Evolutionary conservation across 73 alveolate genomes (phyloP), one percentile per base, ranked within the genome.

Genomic region (Strombidium stylifer): DNA sequence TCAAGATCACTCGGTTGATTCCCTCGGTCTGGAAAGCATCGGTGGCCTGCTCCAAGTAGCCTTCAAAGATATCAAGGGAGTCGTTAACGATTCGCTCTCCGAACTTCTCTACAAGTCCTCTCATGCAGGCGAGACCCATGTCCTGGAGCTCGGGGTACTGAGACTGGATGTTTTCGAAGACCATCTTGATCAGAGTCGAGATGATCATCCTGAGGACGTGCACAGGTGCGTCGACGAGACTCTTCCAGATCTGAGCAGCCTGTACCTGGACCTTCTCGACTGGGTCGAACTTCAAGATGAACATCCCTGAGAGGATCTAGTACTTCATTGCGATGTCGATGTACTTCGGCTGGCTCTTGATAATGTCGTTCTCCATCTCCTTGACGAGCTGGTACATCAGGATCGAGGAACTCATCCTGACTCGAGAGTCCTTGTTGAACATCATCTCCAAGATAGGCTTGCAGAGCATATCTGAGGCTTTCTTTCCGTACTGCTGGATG

Each of bases 181-280:
- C 46, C 23, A 36, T 59, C 46, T 69, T 25, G 23, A 56, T 19
- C 23, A 70, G 39, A 18, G 44, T 48, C 3, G 44, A 45, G 21
- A 70, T 36, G 15, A 56, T 40, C 12, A 7, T 14, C 58, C 45
- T 55, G 25, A 70, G 24, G 21, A 57, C 41, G 20, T 28, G 37
- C 12, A 61, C 59, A 18, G 37, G 47, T 35, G 55, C 57, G 46
- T 87, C 96, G 27, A 87, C 76, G 42, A 87, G 39, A 40, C 75
- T 66, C 34, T 87, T 85, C 96, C 96, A 87, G 35, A 85, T 74
- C 32, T 78, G 28, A 16, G 83, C 64, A 5, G 96, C 92, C 39
- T 66, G 46, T 37, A 58, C 31, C 30, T 88, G 57, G 8, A 82
- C 91, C 21, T 75, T 55, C 36, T 87, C 91, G 45, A 81, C 71